Evolutionary conservation across 345 rosid genomes (phyloP), one percentile per base, ranked within the genome.

Genomic region (Salix exigua): DNA sequence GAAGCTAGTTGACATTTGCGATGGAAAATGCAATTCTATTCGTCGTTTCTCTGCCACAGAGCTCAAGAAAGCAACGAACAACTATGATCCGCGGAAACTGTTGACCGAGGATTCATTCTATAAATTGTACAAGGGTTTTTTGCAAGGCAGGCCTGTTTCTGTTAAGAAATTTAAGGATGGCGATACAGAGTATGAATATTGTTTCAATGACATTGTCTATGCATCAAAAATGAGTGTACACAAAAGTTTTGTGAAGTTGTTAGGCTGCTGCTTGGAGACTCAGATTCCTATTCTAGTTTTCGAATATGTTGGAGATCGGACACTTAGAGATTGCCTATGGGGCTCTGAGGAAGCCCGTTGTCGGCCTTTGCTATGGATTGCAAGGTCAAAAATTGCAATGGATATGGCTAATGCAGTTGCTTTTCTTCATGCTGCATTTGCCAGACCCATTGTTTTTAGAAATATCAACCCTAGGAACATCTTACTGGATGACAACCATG

Each of bases 261-360:
- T 83, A n/a, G 83, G 83, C 31, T 80, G 83, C 68, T 77, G 82
- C 80, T 30, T 83, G 66, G 82, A 80, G 40, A 73, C 75, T 33
- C 13, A 63, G 19, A 12, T 7, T 18, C 82, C 81, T 0, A 42
- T 38, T 21, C 48, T 78, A 7, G 75, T 7, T 21, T 4, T 38
- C 42, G 42, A 38, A 9, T 38, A 38, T 38, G 42, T 38, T 38
- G 42, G 42, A 0, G 2, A 38, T 1, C 0, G 42, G 42, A 38
- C 42, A 38, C 42, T 38, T 9, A 0, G 0, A 1, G 42, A 9
- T 38, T 38, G 9, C 10, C 42, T 38, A 38, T 38, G 42, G 42
- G 2, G 42, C 42, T 38, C 42, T 38, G 11, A 38, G 42, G 42
- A 38, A 38, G 42, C 12, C 12, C 21, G 65, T 60, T 42, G 46